Percentiles rank a stretch among this genome's conserved stretches.
phyloP scores from a whole-genome alignment of 208 protist genomes.

The Crithidia brevicula region DNA sequence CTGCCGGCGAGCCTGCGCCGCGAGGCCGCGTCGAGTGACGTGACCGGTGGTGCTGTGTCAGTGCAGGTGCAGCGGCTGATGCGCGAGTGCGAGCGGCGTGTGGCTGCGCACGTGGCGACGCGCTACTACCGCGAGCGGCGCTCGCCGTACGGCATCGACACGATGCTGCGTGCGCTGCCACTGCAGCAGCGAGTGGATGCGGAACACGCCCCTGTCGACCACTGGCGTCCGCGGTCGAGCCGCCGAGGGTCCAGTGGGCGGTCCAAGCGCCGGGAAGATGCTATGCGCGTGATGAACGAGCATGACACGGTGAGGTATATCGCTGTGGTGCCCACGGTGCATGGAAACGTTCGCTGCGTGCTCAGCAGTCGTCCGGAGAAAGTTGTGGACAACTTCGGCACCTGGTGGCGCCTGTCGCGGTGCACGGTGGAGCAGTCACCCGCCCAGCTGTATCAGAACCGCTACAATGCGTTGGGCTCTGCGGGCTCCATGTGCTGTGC shows the following conservation, averaged over 20 bases:
- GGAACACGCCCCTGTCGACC: too few relatives aligned
- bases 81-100: constrained; percentile 18
- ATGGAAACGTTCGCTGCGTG: not conserved
- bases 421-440: too few relatives aligned
- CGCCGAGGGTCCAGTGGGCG: too few relatives aligned
- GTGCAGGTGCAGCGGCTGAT: constrained; percentile 27
- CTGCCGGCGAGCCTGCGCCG: constrained; percentile 19
- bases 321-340: not conserved
- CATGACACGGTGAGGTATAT: not conserved
- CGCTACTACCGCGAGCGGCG: too few relatives aligned
- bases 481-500: too few relatives aligned
- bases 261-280: too few relatives aligned
- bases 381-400: not conserved
- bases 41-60: constrained; percentile 13
- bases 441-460: too few relatives aligned
- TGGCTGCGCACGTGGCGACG: too few relatives aligned
- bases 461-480: too few relatives aligned
- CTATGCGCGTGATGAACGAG: not conserved
- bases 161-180: not conserved
- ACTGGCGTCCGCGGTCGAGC: too few relatives aligned
- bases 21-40: constrained; percentile 16
- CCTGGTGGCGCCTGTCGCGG: not conserved
- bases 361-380: not conserved
- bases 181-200: not conserved
- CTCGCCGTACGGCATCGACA: not conserved